Evolutionary conservation across 116 monocot species (phyloP).

Genomic region (Zostera marina): DNA sequence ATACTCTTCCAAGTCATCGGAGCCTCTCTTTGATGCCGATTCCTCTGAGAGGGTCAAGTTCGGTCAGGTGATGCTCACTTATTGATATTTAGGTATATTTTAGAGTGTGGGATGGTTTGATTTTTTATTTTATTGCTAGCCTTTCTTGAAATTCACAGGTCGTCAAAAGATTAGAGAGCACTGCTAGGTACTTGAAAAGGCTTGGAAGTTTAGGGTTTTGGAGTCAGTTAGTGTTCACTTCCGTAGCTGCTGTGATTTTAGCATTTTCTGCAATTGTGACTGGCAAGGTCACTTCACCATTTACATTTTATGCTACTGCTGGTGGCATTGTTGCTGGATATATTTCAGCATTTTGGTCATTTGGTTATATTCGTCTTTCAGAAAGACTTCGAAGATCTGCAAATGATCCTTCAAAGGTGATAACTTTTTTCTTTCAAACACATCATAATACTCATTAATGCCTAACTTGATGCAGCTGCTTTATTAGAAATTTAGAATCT

Average conservation of each 20-base stretch:
- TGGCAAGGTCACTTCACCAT: constrained; percentile 73
- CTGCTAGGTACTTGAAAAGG: constrained; percentile 74
- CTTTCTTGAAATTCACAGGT: constrained; percentile 29
- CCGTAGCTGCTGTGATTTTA: constrained; percentile 77
- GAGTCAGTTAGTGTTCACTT: constrained; percentile 82
- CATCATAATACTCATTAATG: background rate
- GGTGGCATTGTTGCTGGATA: constrained; percentile 83
- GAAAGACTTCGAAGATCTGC: constrained; percentile 77
- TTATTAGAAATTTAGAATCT: background rate
- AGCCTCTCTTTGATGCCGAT: constrained; percentile 1
- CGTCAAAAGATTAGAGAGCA: constrained; percentile 68
- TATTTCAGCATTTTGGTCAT: constrained; percentile 92
- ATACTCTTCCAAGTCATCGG: constrained; percentile 1
- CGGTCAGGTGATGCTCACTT: constrained; percentile 8
- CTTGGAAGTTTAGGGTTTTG: constrained; percentile 87
- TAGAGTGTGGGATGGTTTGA: background rate
- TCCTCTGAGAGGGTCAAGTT: constrained; percentile 12
- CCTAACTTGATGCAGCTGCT: background rate
- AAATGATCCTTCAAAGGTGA: constrained; percentile 83
- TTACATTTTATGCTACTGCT: constrained; percentile 86
- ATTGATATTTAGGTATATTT: background rate
- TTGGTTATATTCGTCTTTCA: constrained; percentile 91
- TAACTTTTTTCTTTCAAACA: background rate
- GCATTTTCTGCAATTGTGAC: constrained; percentile 76
- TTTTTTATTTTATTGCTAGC: background rate